Base-by-base conservation (phyloP, 768 basidiomycete species). In the Amanita inopinata region DNA sequence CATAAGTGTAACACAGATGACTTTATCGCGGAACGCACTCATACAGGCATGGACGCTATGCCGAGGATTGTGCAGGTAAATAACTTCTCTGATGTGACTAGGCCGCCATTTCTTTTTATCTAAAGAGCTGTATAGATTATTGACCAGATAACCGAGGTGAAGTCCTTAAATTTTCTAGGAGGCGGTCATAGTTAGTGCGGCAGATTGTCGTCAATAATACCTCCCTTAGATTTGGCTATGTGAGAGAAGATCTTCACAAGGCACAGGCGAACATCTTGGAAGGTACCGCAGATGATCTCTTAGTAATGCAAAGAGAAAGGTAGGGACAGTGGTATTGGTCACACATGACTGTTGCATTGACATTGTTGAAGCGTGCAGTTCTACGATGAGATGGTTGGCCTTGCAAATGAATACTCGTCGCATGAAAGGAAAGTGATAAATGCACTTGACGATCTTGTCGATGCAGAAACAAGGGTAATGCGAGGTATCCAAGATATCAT, bases 311-410 rank as follows among this genome's bases (percentile, higher is more conserved):
- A 27, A 45, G 48, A 22, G 61, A 70, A 51, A 66, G 70, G 76
- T 75, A 19, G 7, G 55, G 50, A 11, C 9, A 10, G 10, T 33
- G 11, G n/a, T n/a, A n/a, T n/a, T n/a, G 9, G 10, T 25, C 9
- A 22, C 17, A 14, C n/a, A 8, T 28, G 23, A 19, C 9, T 23
- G 12, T 27, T 23, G 33, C 25, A 14, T 33, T 32, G 12, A 34
- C 22, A 38, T 43, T 33, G 38, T 40, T 8, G 34, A 46, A 83
- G 80, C 40, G 63, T 65, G 31, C 56, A 49, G 14, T 67, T 74
- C 49, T 78, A 73, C 56, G 75, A 80, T 50, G 55, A 48, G 10
- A 56, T 83, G 22, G 67, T 81, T 22, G 66, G 68, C 40, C 64
- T 80, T 12, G 75, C 80, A 50, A 65, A 67, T 40, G 68, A 71